Conservation (phyloP, 1,139 yeast species). For the Martiniozyma asiatica region DNA sequence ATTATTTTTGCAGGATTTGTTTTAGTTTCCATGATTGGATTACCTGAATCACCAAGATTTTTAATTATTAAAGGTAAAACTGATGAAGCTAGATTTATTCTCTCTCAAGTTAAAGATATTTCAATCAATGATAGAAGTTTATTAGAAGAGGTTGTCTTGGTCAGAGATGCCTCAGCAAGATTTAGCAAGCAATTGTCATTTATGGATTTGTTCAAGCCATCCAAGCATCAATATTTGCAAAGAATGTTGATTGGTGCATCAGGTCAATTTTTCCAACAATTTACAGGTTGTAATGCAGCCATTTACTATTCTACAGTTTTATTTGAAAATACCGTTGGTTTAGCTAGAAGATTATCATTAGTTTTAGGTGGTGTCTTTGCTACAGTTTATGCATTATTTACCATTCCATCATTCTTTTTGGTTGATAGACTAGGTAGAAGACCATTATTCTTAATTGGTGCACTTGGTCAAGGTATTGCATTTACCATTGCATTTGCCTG, state of each 20-base stretch:
- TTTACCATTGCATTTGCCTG: slow-evolving; percentile 30
- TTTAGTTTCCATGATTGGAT: slow-evolving; percentile 16
- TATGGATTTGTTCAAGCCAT: slow-evolving; percentile 45
- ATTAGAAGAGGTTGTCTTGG: slow-evolving; percentile 29
- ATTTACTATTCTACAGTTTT: slow-evolving; percentile 57
- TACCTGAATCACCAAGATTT: slow-evolving; percentile 65
- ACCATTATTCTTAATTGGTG: slow-evolving; percentile 29
- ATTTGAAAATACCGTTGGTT: slow-evolving; percentile 41
- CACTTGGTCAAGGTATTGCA: slow-evolving; percentile 29
- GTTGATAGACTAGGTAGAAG: slow-evolving; percentile 61
- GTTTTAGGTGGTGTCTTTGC: slow-evolving; percentile 56
- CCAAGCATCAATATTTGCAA: slow-evolving; percentile 43
- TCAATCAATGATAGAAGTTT: slow-evolving; percentile 33
- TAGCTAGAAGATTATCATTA: slow-evolving; percentile 39
- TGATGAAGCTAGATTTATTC: slow-evolving; percentile 37
- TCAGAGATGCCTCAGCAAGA: slow-evolving; percentile 26
- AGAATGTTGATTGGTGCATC: slow-evolving; percentile 52
- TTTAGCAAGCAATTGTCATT: slow-evolving; percentile 20
- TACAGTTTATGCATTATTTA: slow-evolving; percentile 47
- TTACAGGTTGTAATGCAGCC: slow-evolving; percentile 50
- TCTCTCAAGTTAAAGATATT: slow-evolving; percentile 28
- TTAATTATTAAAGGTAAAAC: slow-evolving; percentile 37
- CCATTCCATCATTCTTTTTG: slow-evolving; percentile 52
- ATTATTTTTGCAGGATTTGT: slow-evolving; percentile 30
- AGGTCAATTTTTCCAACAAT: slow-evolving; percentile 44